phyloP scores from a whole-genome alignment of 2,329 filamentous ascomycete genomes.

The Tetracladium maxilliforme region DNA sequence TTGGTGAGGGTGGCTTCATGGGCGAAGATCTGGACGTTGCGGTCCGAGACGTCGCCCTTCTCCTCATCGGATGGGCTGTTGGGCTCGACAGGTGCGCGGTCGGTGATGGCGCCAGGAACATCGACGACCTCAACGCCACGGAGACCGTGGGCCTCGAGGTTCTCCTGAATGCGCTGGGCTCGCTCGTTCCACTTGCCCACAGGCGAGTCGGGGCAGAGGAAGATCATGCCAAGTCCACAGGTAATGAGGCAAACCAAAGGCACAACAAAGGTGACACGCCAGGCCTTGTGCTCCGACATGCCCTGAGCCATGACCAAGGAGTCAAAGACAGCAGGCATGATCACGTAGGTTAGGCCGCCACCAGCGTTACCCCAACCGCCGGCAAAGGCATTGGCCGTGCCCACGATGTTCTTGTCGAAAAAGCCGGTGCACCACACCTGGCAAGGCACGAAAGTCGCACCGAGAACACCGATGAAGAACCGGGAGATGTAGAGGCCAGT shows the following conservation, averaged over 20 bases:
- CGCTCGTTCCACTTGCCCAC: conserved; percentile 71
- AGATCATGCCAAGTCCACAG: conserved; percentile 48
- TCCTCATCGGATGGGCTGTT: conserved; percentile 14
- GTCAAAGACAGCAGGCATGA: conserved; percentile 84
- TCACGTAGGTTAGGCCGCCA: conserved; percentile 83
- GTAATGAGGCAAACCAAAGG: conserved; percentile 69
- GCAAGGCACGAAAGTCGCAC: conserved; percentile 68
- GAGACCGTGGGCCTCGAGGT: conserved; percentile 29
- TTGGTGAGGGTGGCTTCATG: conserved; percentile 31
- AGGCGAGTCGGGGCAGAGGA: conserved; percentile 69
- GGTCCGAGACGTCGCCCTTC: conserved; percentile 18
- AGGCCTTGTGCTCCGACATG: conserved; percentile 53
- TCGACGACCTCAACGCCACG: conserved; percentile 25
- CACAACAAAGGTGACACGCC: conserved; percentile 74
- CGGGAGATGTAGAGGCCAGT: conserved; percentile 55
- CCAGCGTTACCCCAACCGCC: conserved; percentile 80
- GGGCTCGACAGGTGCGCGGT: conserved; percentile 14
- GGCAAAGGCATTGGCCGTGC: conserved; percentile 73
- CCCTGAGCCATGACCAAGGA: conserved; percentile 47
- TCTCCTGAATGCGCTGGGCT: conserved; percentile 38
- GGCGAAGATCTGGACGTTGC: conserved; percentile 18
- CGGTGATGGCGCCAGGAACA: conserved; percentile 32
- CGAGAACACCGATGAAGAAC: conserved; percentile 72
- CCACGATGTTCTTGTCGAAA: conserved; percentile 85
- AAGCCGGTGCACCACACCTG: conserved; percentile 90